These are phyloP conservation scores for Fusarium sp. DNA, from an alignment of 2,329 filamentous ascomycete genomes.

Conservation along the genomic window DNA sequence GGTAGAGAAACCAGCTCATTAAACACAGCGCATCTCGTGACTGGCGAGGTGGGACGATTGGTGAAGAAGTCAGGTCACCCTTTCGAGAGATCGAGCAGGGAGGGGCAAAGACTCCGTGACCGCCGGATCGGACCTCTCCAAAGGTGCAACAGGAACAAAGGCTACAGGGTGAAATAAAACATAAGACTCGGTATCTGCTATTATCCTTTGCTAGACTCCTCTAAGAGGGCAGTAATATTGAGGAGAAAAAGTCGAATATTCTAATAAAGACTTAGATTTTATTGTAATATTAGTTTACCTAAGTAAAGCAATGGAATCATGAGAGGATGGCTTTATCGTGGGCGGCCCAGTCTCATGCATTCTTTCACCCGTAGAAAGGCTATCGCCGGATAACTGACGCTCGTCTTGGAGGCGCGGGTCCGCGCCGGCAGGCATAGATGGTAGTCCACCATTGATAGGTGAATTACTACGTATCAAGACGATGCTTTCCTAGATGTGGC, in stretches of 20 bases:
- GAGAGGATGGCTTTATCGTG: too few relatives aligned
- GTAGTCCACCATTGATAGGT: constrained; percentile 26
- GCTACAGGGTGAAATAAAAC: too few relatives aligned
- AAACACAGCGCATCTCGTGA: constrained; percentile 34
- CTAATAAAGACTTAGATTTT: too few relatives aligned
- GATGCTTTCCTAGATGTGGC: constrained; percentile 11
- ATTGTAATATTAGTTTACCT: too few relatives aligned
- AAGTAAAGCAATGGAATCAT: too few relatives aligned
- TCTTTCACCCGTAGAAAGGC: too few relatives aligned
- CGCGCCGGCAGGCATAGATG: constrained; percentile 23
- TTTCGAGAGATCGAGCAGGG: constrained; percentile 8
- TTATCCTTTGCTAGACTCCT: too few relatives aligned
- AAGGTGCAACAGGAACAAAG: neutral
- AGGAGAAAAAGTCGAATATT: too few relatives aligned
- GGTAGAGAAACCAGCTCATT: constrained; percentile 19
- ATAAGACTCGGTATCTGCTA: too few relatives aligned
- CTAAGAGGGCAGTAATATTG: too few relatives aligned
- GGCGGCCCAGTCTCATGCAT: too few relatives aligned
- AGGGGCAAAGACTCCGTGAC: constrained; percentile 1
- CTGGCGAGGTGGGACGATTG: constrained; percentile 36
- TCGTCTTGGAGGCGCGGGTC: constrained; percentile 21
- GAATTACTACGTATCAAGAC: constrained; percentile 11
- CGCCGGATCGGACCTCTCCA: constrained; percentile 6
- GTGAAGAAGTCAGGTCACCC: constrained; percentile 38
- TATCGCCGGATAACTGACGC: constrained; percentile 11